Conservation (phyloP, 257 asterid genomes). For the Nicotiana benthamiana region DNA sequence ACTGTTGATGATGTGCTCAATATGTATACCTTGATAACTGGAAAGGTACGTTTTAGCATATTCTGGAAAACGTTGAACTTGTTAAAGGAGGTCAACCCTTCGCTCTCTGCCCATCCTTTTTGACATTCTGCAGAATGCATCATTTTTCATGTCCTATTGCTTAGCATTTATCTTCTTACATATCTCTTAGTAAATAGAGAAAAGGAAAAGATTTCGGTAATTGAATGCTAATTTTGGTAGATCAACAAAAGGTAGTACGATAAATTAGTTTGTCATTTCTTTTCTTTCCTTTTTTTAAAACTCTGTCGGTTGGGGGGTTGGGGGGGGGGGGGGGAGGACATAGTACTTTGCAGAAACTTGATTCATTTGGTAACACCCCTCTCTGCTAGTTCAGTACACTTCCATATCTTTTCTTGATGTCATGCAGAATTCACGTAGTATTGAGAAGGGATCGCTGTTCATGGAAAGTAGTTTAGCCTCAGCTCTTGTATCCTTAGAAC, state of each 20-base stretch:
- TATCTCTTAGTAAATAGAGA: not conserved
- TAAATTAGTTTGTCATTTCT: not conserved
- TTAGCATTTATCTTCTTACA: not conserved
- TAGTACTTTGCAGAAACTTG: not conserved
- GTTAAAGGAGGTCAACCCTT: not conserved
- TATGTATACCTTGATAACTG: conserved; percentile 41
- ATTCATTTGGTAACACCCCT: not conserved
- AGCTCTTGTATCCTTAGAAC: not conserved
- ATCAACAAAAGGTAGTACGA: not conserved
- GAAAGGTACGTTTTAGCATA: conserved; percentile 30
- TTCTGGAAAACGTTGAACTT: not conserved
- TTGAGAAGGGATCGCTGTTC: not conserved
- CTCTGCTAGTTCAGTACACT: not conserved
- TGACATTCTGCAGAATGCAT: not conserved
- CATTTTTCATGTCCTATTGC: not conserved
- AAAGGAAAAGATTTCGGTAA: not conserved
- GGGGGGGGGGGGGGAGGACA: not conserved
- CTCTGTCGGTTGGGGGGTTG: too few relatives aligned
- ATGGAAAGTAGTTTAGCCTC: not conserved
- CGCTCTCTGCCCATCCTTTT: not conserved
- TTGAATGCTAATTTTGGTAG: not conserved
- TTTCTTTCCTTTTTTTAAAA: not conserved
- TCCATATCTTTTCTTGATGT: not conserved
- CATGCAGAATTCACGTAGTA: not conserved
- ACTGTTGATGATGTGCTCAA: conserved; percentile 42